Conservation (phyloP, 2,329 filamentous ascomycete genomes). For the Nakataea oryzae region DNA sequence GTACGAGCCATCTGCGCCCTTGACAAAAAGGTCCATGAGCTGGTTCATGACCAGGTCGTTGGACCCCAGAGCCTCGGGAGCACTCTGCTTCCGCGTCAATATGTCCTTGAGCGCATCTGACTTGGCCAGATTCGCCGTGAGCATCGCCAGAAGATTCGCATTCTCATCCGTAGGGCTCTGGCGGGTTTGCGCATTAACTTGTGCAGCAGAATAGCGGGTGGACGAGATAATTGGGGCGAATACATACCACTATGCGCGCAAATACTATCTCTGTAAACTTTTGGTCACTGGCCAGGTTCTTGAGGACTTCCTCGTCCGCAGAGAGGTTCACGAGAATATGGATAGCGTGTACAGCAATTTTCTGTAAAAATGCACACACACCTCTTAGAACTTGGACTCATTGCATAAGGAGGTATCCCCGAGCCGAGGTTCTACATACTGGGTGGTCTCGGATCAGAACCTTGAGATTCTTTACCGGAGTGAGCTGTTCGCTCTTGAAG, state of each 20-base stretch:
- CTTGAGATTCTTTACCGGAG: constrained; percentile 80
- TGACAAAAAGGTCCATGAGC: constrained; percentile 91
- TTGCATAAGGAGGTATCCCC: neutral
- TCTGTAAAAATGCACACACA: constrained; percentile 30
- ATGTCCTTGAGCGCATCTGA: constrained; percentile 62
- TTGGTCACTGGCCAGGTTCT: constrained; percentile 65
- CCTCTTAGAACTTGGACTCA: neutral
- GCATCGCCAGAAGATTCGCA: constrained; percentile 79
- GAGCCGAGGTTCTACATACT: constrained; percentile 36
- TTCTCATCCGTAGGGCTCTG: constrained; percentile 61
- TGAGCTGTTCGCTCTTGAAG: constrained; percentile 72
- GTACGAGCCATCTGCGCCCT: constrained; percentile 70
- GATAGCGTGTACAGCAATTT: constrained; percentile 86
- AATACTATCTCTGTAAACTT: constrained; percentile 69
- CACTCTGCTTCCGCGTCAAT: constrained; percentile 54
- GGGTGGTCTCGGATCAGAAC: constrained; percentile 75
- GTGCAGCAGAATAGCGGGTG: neutral
- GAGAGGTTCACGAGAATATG: constrained; percentile 84
- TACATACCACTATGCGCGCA: constrained; percentile 58
- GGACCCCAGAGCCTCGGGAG: constrained; percentile 60
- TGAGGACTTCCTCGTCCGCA: constrained; percentile 64
- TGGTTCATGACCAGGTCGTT: constrained; percentile 75
- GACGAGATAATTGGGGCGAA: constrained; percentile 6
- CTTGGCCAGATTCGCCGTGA: constrained; percentile 86
- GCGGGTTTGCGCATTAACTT: neutral